A percentile compares a stretch with the other conserved stretches of the same genome.
Evolutionary conservation across 1,284 basidiomycete species (phyloP).

Genomic region (Rhodotorula sp.): DNA sequence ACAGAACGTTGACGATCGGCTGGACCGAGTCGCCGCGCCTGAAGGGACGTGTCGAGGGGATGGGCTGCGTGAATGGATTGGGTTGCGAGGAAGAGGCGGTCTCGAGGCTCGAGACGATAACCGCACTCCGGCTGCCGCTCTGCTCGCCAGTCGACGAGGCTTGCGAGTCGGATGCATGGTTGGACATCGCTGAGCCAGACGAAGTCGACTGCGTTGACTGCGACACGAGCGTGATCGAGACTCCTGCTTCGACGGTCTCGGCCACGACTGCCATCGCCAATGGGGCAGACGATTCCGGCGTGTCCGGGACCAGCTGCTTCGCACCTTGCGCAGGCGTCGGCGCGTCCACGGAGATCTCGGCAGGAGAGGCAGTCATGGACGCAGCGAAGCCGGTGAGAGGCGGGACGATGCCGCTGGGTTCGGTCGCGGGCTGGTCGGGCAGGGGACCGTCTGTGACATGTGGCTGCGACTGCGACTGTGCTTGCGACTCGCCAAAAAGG

Average conservation of each 20-base stretch:
- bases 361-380: not conserved
- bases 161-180: too few relatives aligned
- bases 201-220: not conserved
- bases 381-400: constrained; percentile 1
- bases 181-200: not conserved
- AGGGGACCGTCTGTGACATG: not conserved
- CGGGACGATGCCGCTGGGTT: not conserved
- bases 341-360: not conserved
- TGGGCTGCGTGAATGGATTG: too few relatives aligned
- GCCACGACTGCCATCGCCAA: not conserved
- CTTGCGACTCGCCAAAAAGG: not conserved
- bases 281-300: not conserved
- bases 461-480: not conserved
- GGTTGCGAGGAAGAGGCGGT: too few relatives aligned
- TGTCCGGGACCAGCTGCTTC: not conserved
- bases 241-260: too few relatives aligned
- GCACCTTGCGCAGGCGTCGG: not conserved
- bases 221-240: not conserved
- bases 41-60: too few relatives aligned
- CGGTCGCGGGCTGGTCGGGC: not conserved
- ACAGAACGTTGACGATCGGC: too few relatives aligned
- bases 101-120: not conserved
- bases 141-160: not conserved
- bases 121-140: not conserved
- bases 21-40: too few relatives aligned